Evolutionary conservation across 164 flowering plant species (phyloP), one percentile per base, ranked within the genome.

Genomic region (Dillenia suffruticosa): DNA sequence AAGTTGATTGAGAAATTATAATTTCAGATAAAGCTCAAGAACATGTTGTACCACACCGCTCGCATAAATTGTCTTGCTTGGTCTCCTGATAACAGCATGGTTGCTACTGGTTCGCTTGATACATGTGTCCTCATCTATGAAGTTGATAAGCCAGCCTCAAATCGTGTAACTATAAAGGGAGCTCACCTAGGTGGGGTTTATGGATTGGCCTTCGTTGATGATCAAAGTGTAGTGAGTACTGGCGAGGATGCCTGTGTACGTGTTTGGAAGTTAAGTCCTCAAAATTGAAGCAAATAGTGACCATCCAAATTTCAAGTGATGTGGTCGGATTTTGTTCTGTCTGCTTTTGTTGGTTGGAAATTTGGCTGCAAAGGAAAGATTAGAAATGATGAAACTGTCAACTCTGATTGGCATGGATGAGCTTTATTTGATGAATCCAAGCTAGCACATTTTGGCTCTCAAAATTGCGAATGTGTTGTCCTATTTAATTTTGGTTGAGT

Each of bases 121-220:
- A 89, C 92, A 11, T 82, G 88, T 58, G 89, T 92, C 59, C 84
- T 95, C 50, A 70, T 92, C 50, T 89, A 95, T 68, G 94, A 89
- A 57, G 51, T 89, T 54, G 77, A 72, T 61, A 89, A 84, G 81
- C 94, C 96, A n/a, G 87, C 89, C 55, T 85, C 96, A n/a, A 77
- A 74, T 70, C 81, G 99, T 15, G 66, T 79, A 67, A 89, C 97
- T 56, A 76, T 95, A 54, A 92, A 89, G 76, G 88, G 87, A 44
- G 97, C 99, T 72, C 97, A 92, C 69, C 64, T 94, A 65, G 99
- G 99, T 62, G 99, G 99, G 49, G 97, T 94, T 15, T 89, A 94
- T 74, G 98, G 93, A 43, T 51, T 94, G 57, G 87, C 79, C 44
- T 94, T 91, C 63, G 74, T 76, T 51, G 97, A 94, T 70, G 84